These are phyloP conservation scores for Hippophae gyantsensis DNA, from an alignment of 306 rosid genomes.

Conservation along the genomic window DNA sequence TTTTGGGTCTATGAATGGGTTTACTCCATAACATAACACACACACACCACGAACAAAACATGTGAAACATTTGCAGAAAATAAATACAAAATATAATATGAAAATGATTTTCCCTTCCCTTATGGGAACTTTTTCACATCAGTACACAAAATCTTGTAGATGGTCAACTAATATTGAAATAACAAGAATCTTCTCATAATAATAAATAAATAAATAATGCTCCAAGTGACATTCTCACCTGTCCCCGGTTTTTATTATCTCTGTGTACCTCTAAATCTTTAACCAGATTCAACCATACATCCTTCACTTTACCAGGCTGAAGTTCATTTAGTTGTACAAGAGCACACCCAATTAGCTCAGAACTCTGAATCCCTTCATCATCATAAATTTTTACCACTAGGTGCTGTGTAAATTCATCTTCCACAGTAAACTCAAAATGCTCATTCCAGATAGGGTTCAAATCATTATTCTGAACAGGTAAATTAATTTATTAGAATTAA, in stretches of 20 bases:
- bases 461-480: constrained; percentile 60
- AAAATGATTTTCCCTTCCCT: too few relatives aligned
- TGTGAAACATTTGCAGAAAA: too few relatives aligned
- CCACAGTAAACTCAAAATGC: constrained; percentile 81
- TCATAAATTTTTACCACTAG: constrained; percentile 68
- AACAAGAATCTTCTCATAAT: constrained; percentile 5
- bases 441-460: constrained; percentile 96
- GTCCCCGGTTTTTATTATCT: constrained; percentile 86
- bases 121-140: too few relatives aligned
- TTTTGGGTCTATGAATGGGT: too few relatives aligned
- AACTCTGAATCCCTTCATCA: constrained; percentile 63
- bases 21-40: too few relatives aligned
- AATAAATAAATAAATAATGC: constrained; percentile 13
- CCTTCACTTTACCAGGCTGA: constrained; percentile 90
- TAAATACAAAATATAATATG: too few relatives aligned
- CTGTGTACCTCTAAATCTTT: constrained; percentile 82
- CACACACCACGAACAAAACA: too few relatives aligned
- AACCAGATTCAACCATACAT: constrained; percentile 92
- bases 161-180: neutral
- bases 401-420: constrained; percentile 82
- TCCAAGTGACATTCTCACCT: constrained; percentile 38
- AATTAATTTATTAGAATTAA: constrained; percentile 4
- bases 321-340: constrained; percentile 53
- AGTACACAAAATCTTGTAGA: too few relatives aligned
- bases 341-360: constrained; percentile 78